Evolutionary conservation across 225 moss, liverwort and hornwort species (phyloP), one percentile per base, ranked within the genome.

Genomic region (Bryum argenteum): DNA sequence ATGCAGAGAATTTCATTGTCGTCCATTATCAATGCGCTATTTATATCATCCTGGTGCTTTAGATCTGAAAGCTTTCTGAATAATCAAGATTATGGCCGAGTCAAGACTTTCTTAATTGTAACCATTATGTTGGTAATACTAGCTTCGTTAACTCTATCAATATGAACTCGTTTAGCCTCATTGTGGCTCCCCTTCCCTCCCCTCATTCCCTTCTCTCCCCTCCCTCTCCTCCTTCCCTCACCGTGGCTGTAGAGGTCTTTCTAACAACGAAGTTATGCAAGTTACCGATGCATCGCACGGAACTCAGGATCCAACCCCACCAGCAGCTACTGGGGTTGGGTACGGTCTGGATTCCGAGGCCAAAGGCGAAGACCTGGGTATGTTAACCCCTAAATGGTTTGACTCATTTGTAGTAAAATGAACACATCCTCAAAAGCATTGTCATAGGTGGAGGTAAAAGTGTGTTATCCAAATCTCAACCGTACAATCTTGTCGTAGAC

Each of bases 181-280:
- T n/a, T n/a, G n/a, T n/a, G n/a, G n/a, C n/a, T n/a, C n/a, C n/a
- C n/a, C n/a, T n/a, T n/a, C n/a, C n/a, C n/a, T n/a, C n/a, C n/a
- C n/a, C n/a, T n/a, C n/a, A n/a, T n/a, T n/a, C n/a, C n/a, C n/a
- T n/a, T n/a, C n/a, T n/a, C n/a, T n/a, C n/a, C n/a, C n/a, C n/a
- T n/a, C n/a, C n/a, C n/a, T n/a, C n/a, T n/a, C n/a, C n/a, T n/a
- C n/a, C n/a, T n/a, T n/a, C n/a, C n/a, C n/a, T n/a, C n/a, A n/a
- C n/a, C n/a, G 54, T 61, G 78, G 66, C 44, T 53, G 23, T 79
- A 76, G 72, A 63, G 72, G 61, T 18, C 60, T 59, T 79, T 50
- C n/a, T n/a, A n/a, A 60, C 76, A 37, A 48, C 69, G 50, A 41
- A 79, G 65, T n/a, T 53, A 72, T 79, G 75, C 79, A 63, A 53